Base-by-base conservation (phyloP, 345 rosid genomes). In the Salix exigua region DNA sequence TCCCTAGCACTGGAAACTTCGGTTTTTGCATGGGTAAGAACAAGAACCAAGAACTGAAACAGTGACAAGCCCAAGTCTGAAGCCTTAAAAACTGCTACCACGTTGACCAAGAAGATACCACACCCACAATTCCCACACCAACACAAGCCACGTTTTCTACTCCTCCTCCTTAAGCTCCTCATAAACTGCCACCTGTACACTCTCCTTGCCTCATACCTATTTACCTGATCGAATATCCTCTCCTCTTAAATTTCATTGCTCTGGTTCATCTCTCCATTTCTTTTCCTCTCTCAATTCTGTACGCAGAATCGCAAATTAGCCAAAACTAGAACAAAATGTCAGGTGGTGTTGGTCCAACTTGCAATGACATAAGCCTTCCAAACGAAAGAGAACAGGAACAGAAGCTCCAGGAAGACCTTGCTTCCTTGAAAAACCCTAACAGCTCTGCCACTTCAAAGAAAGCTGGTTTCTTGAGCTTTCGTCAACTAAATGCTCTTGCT, bases 291-390 rank as follows among this genome's bases (percentile, higher is more conserved):
- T 2, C 25, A 18, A n/a, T 37, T 62, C 28, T 58, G 63, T n/a
- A 16, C 46, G 14, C 5, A 51, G 63, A n/a, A 31, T 53, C 7
- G 11, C 40, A 62, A 28, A 62, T 16, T 21, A 40, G 9, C 25
- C 42, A n/a, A 37, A 13, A 10, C 9, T 40, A 42, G 19, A 4
- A 69, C 63, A 75, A 75, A 30, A 92, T 95, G 97, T 93, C 97
- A 64, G 97, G 95, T 62, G 97, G 94, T 19, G 90, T 90, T 40
- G 97, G 94, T 68, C 87, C 93, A 68, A 80, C 86, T 13, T 73
- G 80, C 82, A 76, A 71, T 62, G 94, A 94, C 86, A 85, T 88
- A 58, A 35, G 81, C 70, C 86, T 91, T 78, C 89, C 87, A 28
- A 78, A 79, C 42, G 97, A 94, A 51, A 78, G 78, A 62, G 75